These are phyloP conservation scores for Gaultheria prostrata DNA, from an alignment of 148 eudicot genomes.

Conservation along the genomic window DNA sequence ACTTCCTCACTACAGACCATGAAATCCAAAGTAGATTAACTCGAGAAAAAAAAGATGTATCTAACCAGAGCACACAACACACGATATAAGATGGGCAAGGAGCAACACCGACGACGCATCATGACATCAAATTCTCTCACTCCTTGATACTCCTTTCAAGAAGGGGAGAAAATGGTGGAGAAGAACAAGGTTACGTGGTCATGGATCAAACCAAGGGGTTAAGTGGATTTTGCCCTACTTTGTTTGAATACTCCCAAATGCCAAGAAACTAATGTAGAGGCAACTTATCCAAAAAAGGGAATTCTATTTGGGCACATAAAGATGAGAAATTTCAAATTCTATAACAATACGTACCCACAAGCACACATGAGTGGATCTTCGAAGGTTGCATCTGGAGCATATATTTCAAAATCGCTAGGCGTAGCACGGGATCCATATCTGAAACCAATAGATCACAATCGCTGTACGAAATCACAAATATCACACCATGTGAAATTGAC, in stretches of 20 bases:
- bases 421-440: constrained; percentile 65
- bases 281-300: not conserved
- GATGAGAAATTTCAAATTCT: not conserved
- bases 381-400: constrained; percentile 71
- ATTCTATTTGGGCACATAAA: not conserved
- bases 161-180: not conserved
- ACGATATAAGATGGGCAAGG: not conserved
- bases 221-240: not conserved
- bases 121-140: not conserved
- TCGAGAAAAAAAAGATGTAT: not conserved
- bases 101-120: not conserved
- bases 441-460: constrained; percentile 17
- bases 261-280: not conserved
- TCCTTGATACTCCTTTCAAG: not conserved
- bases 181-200: not conserved
- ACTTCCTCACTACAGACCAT: not conserved
- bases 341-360: constrained; percentile 45
- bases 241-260: too few relatives aligned
- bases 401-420: constrained; percentile 68
- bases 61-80: not conserved
- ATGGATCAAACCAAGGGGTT: not conserved
- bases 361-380: constrained; percentile 89
- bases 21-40: not conserved
- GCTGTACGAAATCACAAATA: not conserved
- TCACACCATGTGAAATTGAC: not conserved